phyloP scores from a whole-genome alignment of 345 rosid species.

The Odontarrhena argentea region DNA sequence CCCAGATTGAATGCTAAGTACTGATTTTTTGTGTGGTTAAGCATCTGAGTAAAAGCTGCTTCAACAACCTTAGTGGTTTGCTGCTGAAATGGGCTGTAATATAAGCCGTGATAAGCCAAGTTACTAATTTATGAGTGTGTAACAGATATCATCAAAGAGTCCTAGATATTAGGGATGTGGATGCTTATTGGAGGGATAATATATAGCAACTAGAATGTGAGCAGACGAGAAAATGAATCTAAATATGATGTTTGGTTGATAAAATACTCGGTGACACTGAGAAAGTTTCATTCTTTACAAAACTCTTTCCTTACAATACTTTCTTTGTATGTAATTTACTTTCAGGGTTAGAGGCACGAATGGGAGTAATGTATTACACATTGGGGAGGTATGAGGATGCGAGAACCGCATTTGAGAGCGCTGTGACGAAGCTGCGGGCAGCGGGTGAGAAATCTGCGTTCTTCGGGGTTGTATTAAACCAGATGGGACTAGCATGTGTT shows the following conservation, averaged over 20 bases:
- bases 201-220: constrained; percentile 1
- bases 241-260: neutral
- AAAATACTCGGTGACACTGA: too few relatives aligned
- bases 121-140: neutral
- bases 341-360: constrained; percentile 88
- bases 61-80: neutral
- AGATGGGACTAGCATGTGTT: constrained; percentile 99
- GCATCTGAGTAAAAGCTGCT: neutral
- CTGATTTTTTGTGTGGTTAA: neutral
- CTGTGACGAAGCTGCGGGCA: constrained; percentile 77
- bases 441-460: constrained; percentile 96
- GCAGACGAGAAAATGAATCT: constrained; percentile 3
- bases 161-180: neutral
- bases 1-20: neutral
- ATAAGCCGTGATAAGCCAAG: neutral
- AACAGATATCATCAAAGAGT: neutral
- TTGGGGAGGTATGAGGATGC: constrained; percentile 90
- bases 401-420: constrained; percentile 80
- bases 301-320: constrained; percentile 3
- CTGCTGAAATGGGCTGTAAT: neutral
- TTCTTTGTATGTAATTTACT: constrained; percentile 11
- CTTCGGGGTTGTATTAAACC: constrained; percentile 96
- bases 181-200: neutral
- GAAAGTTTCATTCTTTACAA: neutral
- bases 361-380: constrained; percentile 98